Conservation (phyloP, 305 asterid species). For the Fraxinus velutina region DNA sequence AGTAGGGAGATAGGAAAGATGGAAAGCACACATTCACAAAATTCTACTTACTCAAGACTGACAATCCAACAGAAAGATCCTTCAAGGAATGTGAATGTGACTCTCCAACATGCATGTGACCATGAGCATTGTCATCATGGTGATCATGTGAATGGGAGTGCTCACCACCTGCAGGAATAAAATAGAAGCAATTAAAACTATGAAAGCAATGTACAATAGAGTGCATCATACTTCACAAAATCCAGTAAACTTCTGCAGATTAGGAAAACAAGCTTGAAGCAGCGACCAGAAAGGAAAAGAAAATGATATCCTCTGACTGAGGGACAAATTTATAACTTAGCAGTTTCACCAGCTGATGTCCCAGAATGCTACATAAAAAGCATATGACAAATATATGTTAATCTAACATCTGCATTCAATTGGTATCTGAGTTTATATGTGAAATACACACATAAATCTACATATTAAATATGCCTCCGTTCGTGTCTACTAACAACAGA, state of each 20-base stretch:
- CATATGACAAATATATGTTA: neutral
- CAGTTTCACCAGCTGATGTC: neutral
- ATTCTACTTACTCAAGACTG: constrained; percentile 66
- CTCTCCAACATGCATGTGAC: constrained; percentile 45
- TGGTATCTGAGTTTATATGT: neutral
- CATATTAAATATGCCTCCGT: neutral
- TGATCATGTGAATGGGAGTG: constrained; percentile 80
- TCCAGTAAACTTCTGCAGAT: neutral
- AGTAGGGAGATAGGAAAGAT: neutral
- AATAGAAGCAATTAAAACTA: neutral
- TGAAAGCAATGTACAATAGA: neutral
- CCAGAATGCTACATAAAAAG: neutral
- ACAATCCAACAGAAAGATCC: constrained; percentile 88
- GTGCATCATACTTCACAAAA: constrained; percentile 1
- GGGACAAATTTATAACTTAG: neutral
- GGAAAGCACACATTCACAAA: constrained; percentile 1
- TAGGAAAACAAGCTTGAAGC: constrained; percentile 16
- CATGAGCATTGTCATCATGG: constrained; percentile 49
- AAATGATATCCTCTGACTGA: neutral
- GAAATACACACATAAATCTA: neutral
- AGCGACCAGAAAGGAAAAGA: neutral
- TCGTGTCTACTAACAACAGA: neutral
- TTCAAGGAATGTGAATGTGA: constrained; percentile 82
- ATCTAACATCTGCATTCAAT: neutral
- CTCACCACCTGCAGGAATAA: constrained; percentile 62